These are phyloP conservation scores for Cucurbita pepo DNA, from an alignment of 306 rosid genomes.

Conservation along the genomic window DNA sequence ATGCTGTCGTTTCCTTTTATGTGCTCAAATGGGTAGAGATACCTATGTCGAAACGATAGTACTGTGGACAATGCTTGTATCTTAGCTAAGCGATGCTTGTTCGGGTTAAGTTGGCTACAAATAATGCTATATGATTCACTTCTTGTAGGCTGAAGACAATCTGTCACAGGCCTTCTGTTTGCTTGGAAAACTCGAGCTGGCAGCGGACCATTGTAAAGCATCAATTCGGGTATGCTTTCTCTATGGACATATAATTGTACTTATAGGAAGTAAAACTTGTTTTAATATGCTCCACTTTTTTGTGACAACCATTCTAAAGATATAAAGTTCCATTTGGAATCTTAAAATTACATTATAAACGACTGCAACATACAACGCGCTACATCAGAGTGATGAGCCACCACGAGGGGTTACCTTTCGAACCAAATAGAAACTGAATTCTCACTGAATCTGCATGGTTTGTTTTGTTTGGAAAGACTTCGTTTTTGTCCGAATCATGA, in stretches of 20 bases:
- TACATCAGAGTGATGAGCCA: background rate
- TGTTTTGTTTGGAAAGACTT: background rate
- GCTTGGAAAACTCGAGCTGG: constrained; percentile 35
- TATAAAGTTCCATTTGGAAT: background rate
- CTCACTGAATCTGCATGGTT: background rate
- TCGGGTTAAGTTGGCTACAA: background rate
- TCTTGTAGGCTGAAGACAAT: constrained; percentile 68
- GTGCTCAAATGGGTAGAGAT: background rate
- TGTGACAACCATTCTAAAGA: background rate
- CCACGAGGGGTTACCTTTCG: background rate
- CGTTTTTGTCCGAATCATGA: background rate
- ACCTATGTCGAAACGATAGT: background rate
- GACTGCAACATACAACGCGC: background rate
- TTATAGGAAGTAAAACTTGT: background rate
- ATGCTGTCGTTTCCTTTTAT: background rate
- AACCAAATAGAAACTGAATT: background rate
- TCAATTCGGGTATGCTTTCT: constrained; percentile 45
- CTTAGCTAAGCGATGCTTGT: background rate
- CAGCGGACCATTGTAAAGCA: constrained; percentile 59
- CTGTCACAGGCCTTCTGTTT: constrained; percentile 67
- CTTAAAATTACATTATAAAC: background rate
- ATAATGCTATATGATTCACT: constrained; percentile 5
- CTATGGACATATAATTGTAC: background rate
- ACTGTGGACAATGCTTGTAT: background rate
- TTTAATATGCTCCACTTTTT: background rate